Evolutionary conservation across 176 grass and related monocot genomes (phyloP).

Genomic region (Ampelocalamus luodianensis): DNA sequence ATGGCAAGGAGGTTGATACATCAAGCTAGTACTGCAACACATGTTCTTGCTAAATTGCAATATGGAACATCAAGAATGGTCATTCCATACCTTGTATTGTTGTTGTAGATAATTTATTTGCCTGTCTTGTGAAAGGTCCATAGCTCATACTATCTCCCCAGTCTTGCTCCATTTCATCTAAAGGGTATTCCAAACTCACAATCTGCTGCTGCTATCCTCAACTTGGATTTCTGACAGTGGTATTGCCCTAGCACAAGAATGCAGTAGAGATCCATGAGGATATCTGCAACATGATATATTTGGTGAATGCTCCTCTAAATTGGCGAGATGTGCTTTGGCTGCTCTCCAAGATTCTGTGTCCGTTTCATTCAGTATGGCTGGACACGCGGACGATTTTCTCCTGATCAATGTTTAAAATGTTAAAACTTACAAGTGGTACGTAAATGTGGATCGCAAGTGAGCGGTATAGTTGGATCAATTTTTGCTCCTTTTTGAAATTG

Average conservation of each 20-base stretch:
- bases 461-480: conserved; percentile 41
- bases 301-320: conserved; percentile 35
- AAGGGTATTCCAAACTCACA: conserved; percentile 29
- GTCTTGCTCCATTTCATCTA: conserved; percentile 2
- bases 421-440: conserved; percentile 15
- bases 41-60: background rate
- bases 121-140: conserved; percentile 53
- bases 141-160: conserved; percentile 41
- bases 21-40: conserved; percentile 46
- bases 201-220: conserved; percentile 59
- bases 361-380: background rate
- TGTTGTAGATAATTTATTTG: conserved; percentile 69
- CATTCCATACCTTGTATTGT: conserved; percentile 43
- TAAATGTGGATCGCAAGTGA: conserved; percentile 40
- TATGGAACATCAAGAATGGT: conserved; percentile 40
- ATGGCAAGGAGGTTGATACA: conserved; percentile 77
- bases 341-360: background rate
- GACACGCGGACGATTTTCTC: background rate
- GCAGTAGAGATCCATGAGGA: conserved; percentile 41
- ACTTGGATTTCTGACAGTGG: conserved; percentile 41
- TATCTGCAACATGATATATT: conserved; percentile 56
- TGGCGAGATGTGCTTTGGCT: conserved; percentile 20
- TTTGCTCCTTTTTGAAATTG: conserved; percentile 40
- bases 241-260: conserved; percentile 29
- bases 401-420: conserved; percentile 14